Evolutionary conservation across 2,329 filamentous ascomycete species (phyloP), one percentile per base, ranked within the genome.

Genomic region (Hypoxylon sp.): DNA sequence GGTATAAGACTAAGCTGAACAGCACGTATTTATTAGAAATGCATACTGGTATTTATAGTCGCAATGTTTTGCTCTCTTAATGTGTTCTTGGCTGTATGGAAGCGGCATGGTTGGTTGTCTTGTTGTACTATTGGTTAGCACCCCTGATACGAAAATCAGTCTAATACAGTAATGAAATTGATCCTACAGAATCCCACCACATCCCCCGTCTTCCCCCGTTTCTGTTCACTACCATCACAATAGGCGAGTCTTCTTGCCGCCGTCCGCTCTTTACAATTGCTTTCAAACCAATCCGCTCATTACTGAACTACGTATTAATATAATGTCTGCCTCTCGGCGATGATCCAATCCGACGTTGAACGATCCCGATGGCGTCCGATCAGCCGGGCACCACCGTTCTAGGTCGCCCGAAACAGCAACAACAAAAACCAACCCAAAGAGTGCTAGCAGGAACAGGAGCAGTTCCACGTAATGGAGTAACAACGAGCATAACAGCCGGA

Each of bases 351-450:
- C 50, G 48, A 35, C 67, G 46, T 66, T 51, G 54, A 54, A 66
- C 70, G 54, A 72, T 58, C 69, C 62, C 55, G 31, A 77, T 76
- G 74, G 70, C 72, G 62, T 57, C 64, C 44, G 72, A 71, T 46
- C 56, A 71, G 44, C 61, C 68, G 42, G 54, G 46, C 42, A 53
- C 35, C 44, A 64, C 63, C 30, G 59, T 50, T 27, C 67, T 53
- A 25, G 68, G 68, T 33, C 68, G 59, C 17, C 70, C 72, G 49
- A 68, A 64, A 46, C 68, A 27, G 25, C 68, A 61, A 35, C 54
- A 40, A 27, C 25, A 27, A 27, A 35, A 31, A n/a, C 51, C 42
- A 35, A 10, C 27, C 6, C 40, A 27, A 14, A 46, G 31, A 17
- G 25, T 11, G 14, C 53, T 60, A 46, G 46, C 59, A 46, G 54